Conservation (phyloP, 2,329 filamentous ascomycete genomes). For the Bimuria novae-zelandiae region DNA sequence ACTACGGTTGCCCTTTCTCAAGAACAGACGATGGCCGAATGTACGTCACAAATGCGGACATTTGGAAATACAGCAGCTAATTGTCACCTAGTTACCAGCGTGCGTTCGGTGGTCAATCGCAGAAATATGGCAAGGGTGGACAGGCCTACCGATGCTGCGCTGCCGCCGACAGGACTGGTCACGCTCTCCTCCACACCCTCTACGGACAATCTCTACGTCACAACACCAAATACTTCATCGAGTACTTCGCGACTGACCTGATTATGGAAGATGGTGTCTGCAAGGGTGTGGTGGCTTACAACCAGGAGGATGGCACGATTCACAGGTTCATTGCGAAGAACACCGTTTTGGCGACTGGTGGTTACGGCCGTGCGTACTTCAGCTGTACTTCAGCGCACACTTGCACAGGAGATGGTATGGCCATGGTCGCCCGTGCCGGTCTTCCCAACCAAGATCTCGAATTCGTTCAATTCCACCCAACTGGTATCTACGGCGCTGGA, state of each 20-base stretch:
- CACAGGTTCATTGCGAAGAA: constrained; percentile 97
- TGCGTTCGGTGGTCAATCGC: constrained; percentile 96
- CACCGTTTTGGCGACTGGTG: constrained; percentile 95
- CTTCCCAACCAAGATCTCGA: constrained; percentile 99
- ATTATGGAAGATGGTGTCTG: constrained; percentile 98
- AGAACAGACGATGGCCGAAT: constrained; percentile 96
- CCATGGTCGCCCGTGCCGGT: constrained; percentile 97
- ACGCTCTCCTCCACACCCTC: constrained; percentile 96
- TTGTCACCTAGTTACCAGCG: constrained; percentile 75
- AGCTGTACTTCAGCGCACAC: constrained; percentile 97
- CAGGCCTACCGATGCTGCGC: constrained; percentile 98
- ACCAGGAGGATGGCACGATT: constrained; percentile 97
- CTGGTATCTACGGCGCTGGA: constrained; percentile 97
- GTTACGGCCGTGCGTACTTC: constrained; percentile 98
- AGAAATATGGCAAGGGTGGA: constrained; percentile 93
- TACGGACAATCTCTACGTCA: constrained; percentile 96
- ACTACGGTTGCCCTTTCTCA: constrained; percentile 96
- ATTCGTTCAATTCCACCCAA: constrained; percentile 99
- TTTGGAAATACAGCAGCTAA: constrained; percentile 11
- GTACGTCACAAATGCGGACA: constrained; percentile 49
- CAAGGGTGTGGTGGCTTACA: constrained; percentile 95
- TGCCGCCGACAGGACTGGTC: constrained; percentile 93
- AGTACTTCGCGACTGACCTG: constrained; percentile 95
- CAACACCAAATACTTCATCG: constrained; percentile 99
- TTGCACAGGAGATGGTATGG: constrained; percentile 98